phyloP scores from a whole-genome alignment of 139 green algal species.

The Chlamydomonas incerta region DNA sequence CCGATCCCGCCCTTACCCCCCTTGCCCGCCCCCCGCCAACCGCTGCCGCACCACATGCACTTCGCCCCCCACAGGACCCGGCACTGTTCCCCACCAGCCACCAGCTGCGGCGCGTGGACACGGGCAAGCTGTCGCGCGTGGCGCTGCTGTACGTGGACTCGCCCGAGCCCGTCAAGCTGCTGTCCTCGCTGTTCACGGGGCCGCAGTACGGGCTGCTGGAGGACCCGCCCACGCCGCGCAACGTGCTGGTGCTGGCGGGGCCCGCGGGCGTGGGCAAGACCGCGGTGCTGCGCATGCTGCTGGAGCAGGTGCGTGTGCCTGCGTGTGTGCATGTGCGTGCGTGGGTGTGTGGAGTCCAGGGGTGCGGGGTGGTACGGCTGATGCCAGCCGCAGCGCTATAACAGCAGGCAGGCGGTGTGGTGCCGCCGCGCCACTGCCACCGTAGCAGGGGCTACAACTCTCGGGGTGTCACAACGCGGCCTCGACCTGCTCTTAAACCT shows the following conservation, averaged over 20 bases:
- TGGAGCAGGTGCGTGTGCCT: conserved; percentile 35
- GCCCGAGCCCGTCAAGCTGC: conserved; percentile 66
- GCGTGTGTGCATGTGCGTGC: no score
- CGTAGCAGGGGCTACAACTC: no score
- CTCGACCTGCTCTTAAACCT: no score
- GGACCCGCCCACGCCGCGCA: conserved; percentile 10
- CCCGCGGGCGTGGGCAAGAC: conserved; percentile 56
- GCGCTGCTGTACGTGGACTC: conserved; percentile 70
- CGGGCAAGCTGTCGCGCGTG: conserved; percentile 45
- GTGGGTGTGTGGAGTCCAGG: no score
- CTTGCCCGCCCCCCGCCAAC: no score
- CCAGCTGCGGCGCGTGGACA: conserved; percentile 61
- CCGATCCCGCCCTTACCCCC: no score
- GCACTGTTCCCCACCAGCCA: conserved; percentile 36
- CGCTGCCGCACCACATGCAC: not conserved
- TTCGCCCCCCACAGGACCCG: conserved; percentile 24
- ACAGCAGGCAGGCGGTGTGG: no score
- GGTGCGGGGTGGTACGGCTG: no score
- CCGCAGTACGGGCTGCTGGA: conserved; percentile 52
- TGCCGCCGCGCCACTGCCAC: no score
- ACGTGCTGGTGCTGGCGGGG: conserved; percentile 62
- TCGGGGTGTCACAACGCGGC: no score
- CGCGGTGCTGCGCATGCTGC: conserved; percentile 52
- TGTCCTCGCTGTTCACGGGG: conserved; percentile 58
- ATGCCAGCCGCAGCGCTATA: no score